Evolutionary conservation across 495 filamentous ascomycete species (phyloP).

Genomic region (Aspergillus sparsus): DNA sequence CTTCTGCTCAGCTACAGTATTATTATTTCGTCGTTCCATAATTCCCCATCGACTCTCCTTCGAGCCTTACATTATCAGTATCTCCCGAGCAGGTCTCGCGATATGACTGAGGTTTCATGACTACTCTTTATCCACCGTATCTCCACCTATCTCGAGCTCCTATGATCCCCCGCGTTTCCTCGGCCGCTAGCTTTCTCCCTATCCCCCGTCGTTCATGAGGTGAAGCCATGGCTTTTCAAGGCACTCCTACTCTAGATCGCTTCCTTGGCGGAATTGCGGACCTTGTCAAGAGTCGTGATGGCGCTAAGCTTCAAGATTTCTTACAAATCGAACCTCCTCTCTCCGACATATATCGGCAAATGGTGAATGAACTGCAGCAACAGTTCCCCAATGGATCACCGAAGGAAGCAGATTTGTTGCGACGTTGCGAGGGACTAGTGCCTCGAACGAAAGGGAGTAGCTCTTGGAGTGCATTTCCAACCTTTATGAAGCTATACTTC

Average conservation of each 20-base stretch:
- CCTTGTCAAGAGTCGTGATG: constrained; percentile 57
- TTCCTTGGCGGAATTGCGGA: constrained; percentile 57
- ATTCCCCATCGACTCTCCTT: too few relatives aligned
- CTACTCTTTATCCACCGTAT: neutral
- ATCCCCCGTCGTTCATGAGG: constrained; percentile 4
- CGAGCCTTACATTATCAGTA: too few relatives aligned
- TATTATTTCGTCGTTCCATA: too few relatives aligned
- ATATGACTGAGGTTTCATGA: constrained; percentile 6
- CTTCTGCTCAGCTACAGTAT: too few relatives aligned
- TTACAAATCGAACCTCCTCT: constrained; percentile 66
- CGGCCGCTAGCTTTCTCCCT: neutral
- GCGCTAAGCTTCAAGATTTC: constrained; percentile 55
- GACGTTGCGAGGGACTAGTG: constrained; percentile 57
- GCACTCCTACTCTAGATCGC: constrained; percentile 51
- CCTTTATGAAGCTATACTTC: constrained; percentile 78
- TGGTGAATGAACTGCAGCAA: constrained; percentile 64
- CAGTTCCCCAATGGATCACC: constrained; percentile 53
- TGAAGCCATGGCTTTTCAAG: constrained; percentile 31
- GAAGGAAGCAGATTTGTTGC: constrained; percentile 56
- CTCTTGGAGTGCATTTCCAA: constrained; percentile 72
- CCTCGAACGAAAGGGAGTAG: constrained; percentile 60
- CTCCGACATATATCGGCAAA: constrained; percentile 63
- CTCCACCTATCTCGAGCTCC: constrained; percentile 1
- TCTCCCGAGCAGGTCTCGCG: too few relatives aligned
- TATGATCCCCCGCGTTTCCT: neutral